These are phyloP conservation scores for Ceratocystis colombiana DNA, from an alignment of 2,329 filamentous ascomycete genomes.

Conservation along the genomic window DNA sequence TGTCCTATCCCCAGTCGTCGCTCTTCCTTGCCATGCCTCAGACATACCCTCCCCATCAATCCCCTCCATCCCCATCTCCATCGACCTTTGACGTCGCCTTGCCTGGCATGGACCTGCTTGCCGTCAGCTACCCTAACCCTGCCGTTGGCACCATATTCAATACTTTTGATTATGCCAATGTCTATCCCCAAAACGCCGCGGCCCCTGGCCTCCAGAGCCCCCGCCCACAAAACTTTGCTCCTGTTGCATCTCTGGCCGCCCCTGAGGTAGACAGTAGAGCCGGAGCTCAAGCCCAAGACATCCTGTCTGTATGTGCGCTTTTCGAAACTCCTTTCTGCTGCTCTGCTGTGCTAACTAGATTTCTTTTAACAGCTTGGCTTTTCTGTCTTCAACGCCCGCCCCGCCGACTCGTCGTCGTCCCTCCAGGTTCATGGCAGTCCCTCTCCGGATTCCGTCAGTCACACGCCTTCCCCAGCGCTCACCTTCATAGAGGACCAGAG, in stretches of 20 bases:
- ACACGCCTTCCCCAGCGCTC: constrained; percentile 2
- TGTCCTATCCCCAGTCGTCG: neutral
- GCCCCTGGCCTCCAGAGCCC: neutral
- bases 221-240: neutral
- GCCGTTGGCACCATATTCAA: neutral
- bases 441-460: neutral
- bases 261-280: neutral
- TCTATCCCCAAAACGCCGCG: neutral
- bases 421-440: neutral
- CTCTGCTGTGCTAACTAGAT: neutral
- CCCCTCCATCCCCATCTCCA: neutral
- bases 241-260: neutral
- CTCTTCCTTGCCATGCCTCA: neutral
- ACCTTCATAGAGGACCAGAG: constrained; percentile 23
- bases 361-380: constrained; percentile 6
- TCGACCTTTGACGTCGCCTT: neutral
- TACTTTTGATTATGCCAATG: neutral
- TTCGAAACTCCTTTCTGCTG: neutral
- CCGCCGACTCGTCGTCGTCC: neutral
- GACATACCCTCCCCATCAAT: neutral
- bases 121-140: neutral
- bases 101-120: neutral
- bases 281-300: neutral
- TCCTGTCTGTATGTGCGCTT: neutral
- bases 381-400: neutral